Base-by-base conservation (phyloP, 225 moss, liverwort and hornwort genomes). In the Bryoerythrophyllum caledonicum region DNA sequence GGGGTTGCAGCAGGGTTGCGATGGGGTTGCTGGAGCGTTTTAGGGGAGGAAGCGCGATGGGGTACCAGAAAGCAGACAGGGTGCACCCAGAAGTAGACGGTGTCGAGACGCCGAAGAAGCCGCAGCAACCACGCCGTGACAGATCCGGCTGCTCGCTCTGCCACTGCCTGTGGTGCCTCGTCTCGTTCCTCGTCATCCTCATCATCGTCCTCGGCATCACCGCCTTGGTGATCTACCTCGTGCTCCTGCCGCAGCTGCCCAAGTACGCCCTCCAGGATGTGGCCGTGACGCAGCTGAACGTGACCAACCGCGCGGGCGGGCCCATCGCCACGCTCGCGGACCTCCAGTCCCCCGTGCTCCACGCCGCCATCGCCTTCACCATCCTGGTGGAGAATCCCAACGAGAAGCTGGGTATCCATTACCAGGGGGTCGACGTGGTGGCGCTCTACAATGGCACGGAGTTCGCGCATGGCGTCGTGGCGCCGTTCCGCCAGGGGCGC, bases 331-430 rank as follows among this genome's bases (percentile, higher is more conserved):
- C 51, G 13, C 6, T 60, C 1, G 51, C 60, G 10, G 75, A 59
- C 49, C 25, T 71, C 1, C 62, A 76, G 5, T 49, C 48, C 40
- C 79, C 71, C 10, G 75, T 72, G 13, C 72, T 83, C 34, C 76
- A 73, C 38, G 35, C 68, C 14, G 23, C 72, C 61, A 79, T 79
- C 27, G 61, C 67, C 46, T 76, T 83, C 72, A 73, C 72, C 12
- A 79, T 83, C n/a, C 60, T 28, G 63, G 83, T 72, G 7, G 67
- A 72, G 19, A 83, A 83, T 27, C 79, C 72, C 8, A 76, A 79
- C 46, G 59, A 43, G 70, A 79, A 76, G 55, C 25, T 83, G 13
- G 82, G 82, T 0, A 74, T 82, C 17, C 78, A 74, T 16, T 82
- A 71, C 75, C 48, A 66, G 74, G 46, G 66, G 17, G 57, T 82